Conservation (phyloP, 2,329 filamentous ascomycete genomes). For the Didymella segeticola region DNA sequence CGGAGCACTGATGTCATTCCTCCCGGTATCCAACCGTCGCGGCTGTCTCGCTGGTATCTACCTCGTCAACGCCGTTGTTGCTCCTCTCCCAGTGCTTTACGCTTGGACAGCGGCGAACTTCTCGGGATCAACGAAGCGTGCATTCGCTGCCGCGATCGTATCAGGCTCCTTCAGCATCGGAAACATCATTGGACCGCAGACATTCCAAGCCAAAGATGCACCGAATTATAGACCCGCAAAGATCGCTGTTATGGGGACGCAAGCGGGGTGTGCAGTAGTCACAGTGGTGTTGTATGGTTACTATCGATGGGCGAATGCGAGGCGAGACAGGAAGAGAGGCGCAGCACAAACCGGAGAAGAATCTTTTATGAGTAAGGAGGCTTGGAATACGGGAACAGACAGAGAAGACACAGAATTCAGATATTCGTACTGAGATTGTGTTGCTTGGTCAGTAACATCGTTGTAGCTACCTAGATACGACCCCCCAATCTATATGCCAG, state of each 20-base stretch:
- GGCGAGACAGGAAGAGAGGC: not conserved
- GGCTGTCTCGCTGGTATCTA: constrained; percentile 29
- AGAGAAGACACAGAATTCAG: not conserved
- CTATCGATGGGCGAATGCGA: constrained; percentile 25
- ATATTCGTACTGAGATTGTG: not conserved
- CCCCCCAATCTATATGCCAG: not conserved
- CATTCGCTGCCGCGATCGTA: constrained; percentile 40
- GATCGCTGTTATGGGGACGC: constrained; percentile 46
- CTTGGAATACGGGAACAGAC: constrained; percentile 1
- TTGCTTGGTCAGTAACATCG: not conserved
- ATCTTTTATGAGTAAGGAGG: constrained; percentile 1
- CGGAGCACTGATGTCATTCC: constrained; percentile 26
- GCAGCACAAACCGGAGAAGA: not conserved
- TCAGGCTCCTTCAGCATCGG: constrained; percentile 47
- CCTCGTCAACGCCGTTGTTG: constrained; percentile 28
- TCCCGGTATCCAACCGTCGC: constrained; percentile 18
- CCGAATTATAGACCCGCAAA: constrained; percentile 49
- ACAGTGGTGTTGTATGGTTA: constrained; percentile 19
- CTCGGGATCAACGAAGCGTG: constrained; percentile 47
- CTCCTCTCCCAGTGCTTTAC: constrained; percentile 24
- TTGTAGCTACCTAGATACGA: not conserved
- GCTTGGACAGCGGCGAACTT: constrained; percentile 25
- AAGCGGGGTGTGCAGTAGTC: constrained; percentile 36
- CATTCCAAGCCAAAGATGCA: constrained; percentile 22
- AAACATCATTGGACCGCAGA: constrained; percentile 43